These are phyloP conservation scores for Vinca minor DNA, from an alignment of 257 asterid species.

Conservation along the genomic window DNA sequence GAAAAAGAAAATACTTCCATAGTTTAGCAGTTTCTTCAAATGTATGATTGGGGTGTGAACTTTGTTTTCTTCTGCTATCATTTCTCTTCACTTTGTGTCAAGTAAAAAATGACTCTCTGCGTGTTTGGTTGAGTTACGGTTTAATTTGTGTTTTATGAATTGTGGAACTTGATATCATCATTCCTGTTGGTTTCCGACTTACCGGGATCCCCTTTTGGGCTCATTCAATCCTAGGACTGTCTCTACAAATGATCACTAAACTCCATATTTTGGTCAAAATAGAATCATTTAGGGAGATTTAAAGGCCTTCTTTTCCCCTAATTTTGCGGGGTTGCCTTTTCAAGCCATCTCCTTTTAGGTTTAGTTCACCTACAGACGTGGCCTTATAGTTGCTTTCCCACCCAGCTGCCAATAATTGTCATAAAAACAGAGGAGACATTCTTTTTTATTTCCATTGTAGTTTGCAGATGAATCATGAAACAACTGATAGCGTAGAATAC, in stretches of 20 bases:
- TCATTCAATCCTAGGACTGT: too few species aligned
- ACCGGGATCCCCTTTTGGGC: background rate
- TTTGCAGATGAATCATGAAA: background rate
- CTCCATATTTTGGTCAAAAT: conserved; percentile 1
- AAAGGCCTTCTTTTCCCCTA: conserved; percentile 10
- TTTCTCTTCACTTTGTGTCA: background rate
- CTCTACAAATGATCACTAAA: background rate
- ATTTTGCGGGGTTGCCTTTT: conserved; percentile 8
- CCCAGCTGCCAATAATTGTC: too few species aligned
- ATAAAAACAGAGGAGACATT: background rate
- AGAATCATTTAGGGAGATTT: background rate
- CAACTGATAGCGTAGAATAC: too few species aligned
- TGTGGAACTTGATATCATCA: background rate
- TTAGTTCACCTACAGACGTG: conserved; percentile 4
- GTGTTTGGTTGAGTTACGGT: background rate
- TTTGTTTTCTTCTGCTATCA: background rate
- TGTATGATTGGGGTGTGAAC: background rate
- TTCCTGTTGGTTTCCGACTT: background rate
- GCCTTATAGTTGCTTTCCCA: background rate
- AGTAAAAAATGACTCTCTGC: background rate
- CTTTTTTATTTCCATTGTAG: conserved; percentile 5
- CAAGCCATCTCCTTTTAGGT: background rate
- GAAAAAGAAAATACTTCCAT: background rate
- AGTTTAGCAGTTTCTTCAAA: background rate
- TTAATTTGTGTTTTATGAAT: background rate